Evolutionary conservation across 2,329 filamentous ascomycete genomes (phyloP).

Genomic region (Cryphonectria carpinicola): DNA sequence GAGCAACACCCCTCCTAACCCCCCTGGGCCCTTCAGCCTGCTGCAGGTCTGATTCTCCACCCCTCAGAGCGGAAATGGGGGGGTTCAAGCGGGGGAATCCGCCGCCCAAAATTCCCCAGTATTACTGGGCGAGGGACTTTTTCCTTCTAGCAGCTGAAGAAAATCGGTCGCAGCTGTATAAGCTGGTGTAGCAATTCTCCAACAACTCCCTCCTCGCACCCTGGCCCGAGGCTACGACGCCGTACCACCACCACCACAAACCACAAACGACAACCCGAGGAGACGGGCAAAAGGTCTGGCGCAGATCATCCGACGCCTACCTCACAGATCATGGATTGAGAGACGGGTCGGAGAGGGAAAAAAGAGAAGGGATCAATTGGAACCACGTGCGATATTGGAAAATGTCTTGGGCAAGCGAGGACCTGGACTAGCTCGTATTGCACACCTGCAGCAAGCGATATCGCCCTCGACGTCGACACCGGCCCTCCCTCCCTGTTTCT

Average conservation of each 20-base stretch:
- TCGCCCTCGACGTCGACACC: constrained; percentile 5
- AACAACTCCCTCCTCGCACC: background rate
- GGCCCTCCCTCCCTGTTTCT: constrained; percentile 10
- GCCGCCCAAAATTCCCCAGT: background rate
- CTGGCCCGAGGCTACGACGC: constrained; percentile 2
- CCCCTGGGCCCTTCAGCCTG: background rate
- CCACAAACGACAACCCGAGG: background rate
- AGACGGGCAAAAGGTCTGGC: background rate
- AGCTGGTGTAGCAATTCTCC: background rate
- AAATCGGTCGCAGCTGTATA: background rate
- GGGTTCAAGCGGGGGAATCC: background rate
- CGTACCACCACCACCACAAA: background rate
- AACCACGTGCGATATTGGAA: background rate
- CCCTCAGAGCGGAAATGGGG: background rate
- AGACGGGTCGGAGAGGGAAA: background rate
- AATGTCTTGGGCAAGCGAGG: background rate
- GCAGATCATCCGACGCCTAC: background rate
- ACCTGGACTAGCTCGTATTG: background rate
- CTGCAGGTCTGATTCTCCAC: background rate
- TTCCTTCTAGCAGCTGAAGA: background rate
- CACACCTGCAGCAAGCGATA: constrained; percentile 1
- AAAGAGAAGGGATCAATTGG: background rate
- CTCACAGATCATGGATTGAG: background rate
- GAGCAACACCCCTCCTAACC: background rate
- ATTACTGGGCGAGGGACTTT: background rate